phyloP scores from a whole-genome alignment of 441 rosid genomes.

The Corymbia citriodora region DNA sequence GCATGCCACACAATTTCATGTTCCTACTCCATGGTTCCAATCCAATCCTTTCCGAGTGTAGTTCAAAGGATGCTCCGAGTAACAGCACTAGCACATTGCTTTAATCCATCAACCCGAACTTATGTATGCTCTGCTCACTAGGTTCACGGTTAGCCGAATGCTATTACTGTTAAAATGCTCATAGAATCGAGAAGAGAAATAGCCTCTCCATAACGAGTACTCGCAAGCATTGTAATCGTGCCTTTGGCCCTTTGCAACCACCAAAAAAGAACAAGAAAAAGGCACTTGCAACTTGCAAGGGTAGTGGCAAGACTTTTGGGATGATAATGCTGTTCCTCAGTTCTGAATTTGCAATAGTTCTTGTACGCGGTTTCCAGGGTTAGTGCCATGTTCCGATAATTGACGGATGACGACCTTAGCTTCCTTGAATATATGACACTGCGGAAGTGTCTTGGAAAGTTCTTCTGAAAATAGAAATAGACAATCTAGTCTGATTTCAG shows the following conservation, averaged over 20 bases:
- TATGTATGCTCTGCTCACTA: too few relatives aligned
- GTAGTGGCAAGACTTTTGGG: background rate
- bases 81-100: background rate
- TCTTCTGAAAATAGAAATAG: background rate
- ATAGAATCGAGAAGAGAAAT: background rate
- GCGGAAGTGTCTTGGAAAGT: background rate
- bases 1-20: background rate
- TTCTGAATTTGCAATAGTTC: background rate
- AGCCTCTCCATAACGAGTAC: background rate
- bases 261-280: too few relatives aligned
- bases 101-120: background rate
- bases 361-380: background rate
- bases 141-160: background rate
- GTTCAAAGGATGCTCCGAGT: background rate
- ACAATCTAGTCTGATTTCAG: background rate
- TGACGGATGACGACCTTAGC: background rate
- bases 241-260: background rate
- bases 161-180: accelerated
- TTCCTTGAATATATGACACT: background rate
- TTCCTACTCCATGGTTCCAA: background rate
- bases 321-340: background rate
- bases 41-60: background rate
- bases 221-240: background rate
- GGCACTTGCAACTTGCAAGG: background rate
- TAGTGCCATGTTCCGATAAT: background rate